Percentiles rank a stretch among this genome's conserved stretches.
phyloP scores from a whole-genome alignment of 192 early-diverging fungal genomes.

The Coemansia sp. region DNA sequence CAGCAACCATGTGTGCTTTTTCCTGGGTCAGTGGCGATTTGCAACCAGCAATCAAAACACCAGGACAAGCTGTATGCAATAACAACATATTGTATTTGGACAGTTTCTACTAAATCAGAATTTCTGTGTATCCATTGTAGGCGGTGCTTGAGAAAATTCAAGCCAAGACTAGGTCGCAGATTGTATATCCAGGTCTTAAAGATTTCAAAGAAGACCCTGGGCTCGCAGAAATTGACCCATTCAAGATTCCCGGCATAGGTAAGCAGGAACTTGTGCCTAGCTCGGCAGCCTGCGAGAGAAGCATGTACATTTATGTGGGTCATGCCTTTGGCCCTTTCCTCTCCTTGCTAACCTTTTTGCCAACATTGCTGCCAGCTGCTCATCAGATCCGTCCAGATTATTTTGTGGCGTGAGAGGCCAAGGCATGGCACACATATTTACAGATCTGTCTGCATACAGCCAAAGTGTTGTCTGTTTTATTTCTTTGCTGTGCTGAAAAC shows the following conservation, averaged over 20 bases:
- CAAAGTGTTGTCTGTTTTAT: neutral
- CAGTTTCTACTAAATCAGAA: slow-evolving; percentile 4
- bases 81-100: neutral
- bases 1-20: neutral
- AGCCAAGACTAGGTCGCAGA: slow-evolving; percentile 68
- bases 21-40: neutral
- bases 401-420: slow-evolving; percentile 9
- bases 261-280: slow-evolving; percentile 4
- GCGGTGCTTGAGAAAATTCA: slow-evolving; percentile 87
- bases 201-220: slow-evolving; percentile 61
- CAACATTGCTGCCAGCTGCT: neutral
- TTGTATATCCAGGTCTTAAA: slow-evolving; percentile 76
- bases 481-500: neutral
- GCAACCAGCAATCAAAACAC: neutral
- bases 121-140: slow-evolving; percentile 22
- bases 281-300: neutral
- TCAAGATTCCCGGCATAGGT: slow-evolving; percentile 82
- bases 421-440: slow-evolving; percentile 7
- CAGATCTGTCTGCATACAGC: slow-evolving; percentile 10
- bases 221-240: slow-evolving; percentile 67
- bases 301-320: too few relatives aligned
- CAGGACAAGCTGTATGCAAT: neutral
- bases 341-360: neutral
- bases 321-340: too few relatives aligned
- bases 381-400: neutral